Evolutionary conservation across 2,329 filamentous ascomycete species (phyloP), one percentile per base, ranked within the genome.

Genomic region (Pseudonectria foliicola): DNA sequence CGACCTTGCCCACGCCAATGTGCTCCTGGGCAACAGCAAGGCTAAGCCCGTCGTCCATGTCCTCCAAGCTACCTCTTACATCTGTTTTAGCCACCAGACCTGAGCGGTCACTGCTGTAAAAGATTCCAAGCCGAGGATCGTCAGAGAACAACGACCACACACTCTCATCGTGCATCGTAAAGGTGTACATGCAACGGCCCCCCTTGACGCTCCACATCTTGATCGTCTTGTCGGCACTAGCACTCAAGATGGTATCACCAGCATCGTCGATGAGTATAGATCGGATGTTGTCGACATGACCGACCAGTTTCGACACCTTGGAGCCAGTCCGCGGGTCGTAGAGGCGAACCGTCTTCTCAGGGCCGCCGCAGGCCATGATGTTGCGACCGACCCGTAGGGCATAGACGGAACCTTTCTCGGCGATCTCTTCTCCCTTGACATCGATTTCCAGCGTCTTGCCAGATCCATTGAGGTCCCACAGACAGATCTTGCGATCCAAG

Each of bases 81-180:
- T 98, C 92, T 1, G 90, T 96, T 69, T 96, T 98, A 35, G 88
- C 90, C n/a, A 98, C 82, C 42, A 95, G 64, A 3, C 92, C 92
- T 1, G 87, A 89, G 33, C 90, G 81, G 61, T 98, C 92, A 49
- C 83, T 85, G 37, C 90, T 96, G 65, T 96, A 96, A 61, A 98
- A 96, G 21, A 95, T 76, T 8, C 82, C 82, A 4, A 98, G 73
- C 39, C 83, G 75, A 1, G 89, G 88, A 50, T 94, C 79, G 35
- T 90, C 81, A 0, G 92, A 95, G 61, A 84, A 94, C 14, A 98
- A 70, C 2, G 87, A 93, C 92, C 92, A 98, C 14, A 98, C 86
- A 56, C 89, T 95, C 55, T 95, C 88, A 55, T 94, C 94, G 64
- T 98, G 92, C 92, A 98, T 98, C 35, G 89, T 95, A 50, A 98